Conservation (phyloP, 768 basidiomycete species). For the Leccinum variicolor region DNA sequence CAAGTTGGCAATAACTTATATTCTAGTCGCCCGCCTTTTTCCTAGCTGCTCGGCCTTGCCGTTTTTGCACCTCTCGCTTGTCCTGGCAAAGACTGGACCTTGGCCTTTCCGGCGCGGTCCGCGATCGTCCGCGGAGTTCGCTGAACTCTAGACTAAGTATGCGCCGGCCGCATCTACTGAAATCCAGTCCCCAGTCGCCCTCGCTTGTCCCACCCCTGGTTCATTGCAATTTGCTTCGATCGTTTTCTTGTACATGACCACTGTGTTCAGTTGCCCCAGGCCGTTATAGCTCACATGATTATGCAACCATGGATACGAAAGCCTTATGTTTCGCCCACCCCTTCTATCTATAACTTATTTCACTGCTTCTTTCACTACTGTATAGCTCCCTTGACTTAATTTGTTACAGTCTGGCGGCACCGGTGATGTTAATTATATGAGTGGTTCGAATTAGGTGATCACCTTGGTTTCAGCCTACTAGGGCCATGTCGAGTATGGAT, state of each 20-base stretch:
- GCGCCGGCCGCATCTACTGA: no score
- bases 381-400: background rate
- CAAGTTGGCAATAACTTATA: background rate
- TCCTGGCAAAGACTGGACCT: no score
- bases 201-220: background rate
- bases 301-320: background rate
- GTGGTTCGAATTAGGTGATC: background rate
- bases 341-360: background rate
- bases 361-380: background rate
- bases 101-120: no score
- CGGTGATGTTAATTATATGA: background rate
- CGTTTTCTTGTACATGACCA: background rate
- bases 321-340: background rate
- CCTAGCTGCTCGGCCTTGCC: no score
- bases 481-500: background rate
- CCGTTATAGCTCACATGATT: background rate
- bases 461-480: background rate
- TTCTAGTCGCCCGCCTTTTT: background rate
- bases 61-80: no score
- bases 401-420: background rate
- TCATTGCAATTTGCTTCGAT: background rate
- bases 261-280: background rate
- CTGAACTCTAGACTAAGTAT: no score
- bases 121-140: no score
- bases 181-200: no score